Evolutionary conservation across 2,329 filamentous ascomycete genomes (phyloP), one percentile per base, ranked within the genome.

Genomic region (Ascomycota sp.): DNA sequence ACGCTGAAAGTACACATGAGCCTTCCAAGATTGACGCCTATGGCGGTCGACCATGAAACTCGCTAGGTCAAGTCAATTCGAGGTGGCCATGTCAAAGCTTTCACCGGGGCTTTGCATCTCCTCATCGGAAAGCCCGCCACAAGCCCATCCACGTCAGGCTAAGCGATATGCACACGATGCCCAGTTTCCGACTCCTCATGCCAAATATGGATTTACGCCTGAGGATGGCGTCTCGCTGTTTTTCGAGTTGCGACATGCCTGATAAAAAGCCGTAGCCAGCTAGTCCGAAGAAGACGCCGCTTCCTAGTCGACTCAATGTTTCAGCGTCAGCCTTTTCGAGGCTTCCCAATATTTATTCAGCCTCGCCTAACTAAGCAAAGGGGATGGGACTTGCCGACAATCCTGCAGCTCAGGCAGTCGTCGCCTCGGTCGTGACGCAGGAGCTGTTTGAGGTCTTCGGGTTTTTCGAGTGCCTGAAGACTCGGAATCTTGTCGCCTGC

Each of bases 191-290:
- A 40, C 73, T 76, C 36, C 66, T 65, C 63, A 83, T 74, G 35
- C 77, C 76, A 44, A 83, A 74, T 40, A 69, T 63, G 19, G 74
- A 75, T 28, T 69, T 67, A 53, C 75, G 78, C 45, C 66, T 60
- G 34, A 81, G 52, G 36, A 85, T 80, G 35, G 56, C 51, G n/a
- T 61, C 58, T 35, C 65, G 62, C 47, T 80, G 74, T 41, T 63
- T 59, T 41, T 71, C 63, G 20, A 89, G 65, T 49, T 85, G 77
- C 30, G 60, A 58, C 51, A 73, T 75, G 33, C 80, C 80, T 3
- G 75, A 78, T 36, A 71, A 59, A 53, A 83, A 85, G 50, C 72
- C 83, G 53, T 85, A 89, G 1, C 63, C 71, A 4, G 72, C 79
- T 11, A 86, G 66, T 1, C 75, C 76, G 32, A 81, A 58, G 38